phyloP scores from a whole-genome alignment of 2,329 filamentous ascomycete species.

The Myriangium duriaei region DNA sequence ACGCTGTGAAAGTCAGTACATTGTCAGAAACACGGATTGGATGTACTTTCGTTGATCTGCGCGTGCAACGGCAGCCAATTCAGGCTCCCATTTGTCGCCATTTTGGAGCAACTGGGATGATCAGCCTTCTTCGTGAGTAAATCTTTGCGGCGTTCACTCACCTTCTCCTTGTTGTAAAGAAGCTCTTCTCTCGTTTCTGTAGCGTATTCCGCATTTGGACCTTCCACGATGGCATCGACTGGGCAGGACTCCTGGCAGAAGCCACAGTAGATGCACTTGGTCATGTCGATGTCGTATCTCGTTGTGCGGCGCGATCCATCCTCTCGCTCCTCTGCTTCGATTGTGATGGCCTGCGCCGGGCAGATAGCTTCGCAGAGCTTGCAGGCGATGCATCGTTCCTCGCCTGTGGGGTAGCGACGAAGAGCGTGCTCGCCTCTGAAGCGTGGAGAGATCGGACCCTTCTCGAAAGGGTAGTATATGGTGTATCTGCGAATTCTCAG shows the following conservation, averaged over 20 bases:
- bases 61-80: conserved; percentile 80
- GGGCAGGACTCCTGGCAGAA: conserved; percentile 97
- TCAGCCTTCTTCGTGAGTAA: no score
- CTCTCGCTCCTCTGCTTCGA: conserved; percentile 94
- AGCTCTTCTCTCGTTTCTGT: conserved; percentile 44
- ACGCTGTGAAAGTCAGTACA: not conserved
- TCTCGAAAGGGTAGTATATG: conserved; percentile 98
- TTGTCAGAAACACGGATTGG: conserved; percentile 30
- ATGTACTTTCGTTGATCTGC: conserved; percentile 57
- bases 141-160: conserved; percentile 78
- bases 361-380: conserved; percentile 98
- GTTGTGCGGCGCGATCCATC: conserved; percentile 92
- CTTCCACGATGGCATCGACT: conserved; percentile 76
- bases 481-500: conserved; percentile 57
- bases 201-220: conserved; percentile 15
- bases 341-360: conserved; percentile 95
- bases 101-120: no score
- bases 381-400: conserved; percentile 98
- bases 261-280: conserved; percentile 99
- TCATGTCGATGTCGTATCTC: conserved; percentile 99
- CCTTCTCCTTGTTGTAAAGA: conserved; percentile 91
- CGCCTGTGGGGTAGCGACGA: conserved; percentile 88
- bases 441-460: conserved; percentile 92
- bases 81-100: conserved; percentile 72
- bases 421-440: conserved; percentile 98